Base-by-base conservation (phyloP, 1,284 basidiomycete species). In the Mycena sp. region DNA sequence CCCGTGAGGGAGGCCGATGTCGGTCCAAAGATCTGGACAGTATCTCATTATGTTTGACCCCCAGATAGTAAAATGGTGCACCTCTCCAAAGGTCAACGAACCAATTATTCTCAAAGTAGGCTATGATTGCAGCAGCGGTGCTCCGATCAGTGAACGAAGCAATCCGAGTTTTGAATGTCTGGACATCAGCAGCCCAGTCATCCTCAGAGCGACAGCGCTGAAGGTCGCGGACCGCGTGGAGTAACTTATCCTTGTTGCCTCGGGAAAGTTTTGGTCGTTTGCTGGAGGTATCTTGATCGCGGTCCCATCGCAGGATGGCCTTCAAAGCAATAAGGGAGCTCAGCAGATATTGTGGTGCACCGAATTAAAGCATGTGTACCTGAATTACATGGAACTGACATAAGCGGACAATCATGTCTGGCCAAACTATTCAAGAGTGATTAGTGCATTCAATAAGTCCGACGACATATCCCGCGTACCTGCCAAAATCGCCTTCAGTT, bases 301-400 rank as follows among this genome's bases (percentile, higher is more conserved):
- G 57, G n/a, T 54, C 59, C 58, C 58, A 61, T 23, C 53, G 26
- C 5, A 61, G 12, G 29, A 61, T 56, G 6, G 59, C 59, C 59
- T 61, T 14, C 1, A n/a, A 1, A 25, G 4, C 4, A 12, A 3
- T 25, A 25, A 28, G 28, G 7, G 25, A 52, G 7, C 25, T 14
- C 14, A 17, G 16, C 2, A 16, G 21, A 32, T 12, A 32, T 12
- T 4, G 12, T 6, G 6, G 23, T 35, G 2, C 19, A 6, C 29
- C n/a, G 21, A 14, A 6, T 26, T 23, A 32, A 10, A 26, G 14
- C 43, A 10, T 1, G 21, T 16, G 23, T 11, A 64, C 63, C 58
- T 64, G 63, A 11, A 64, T 60, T 14, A 64, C 63, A 35, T 64
- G 63, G 19, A 64, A 64, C 21, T 64, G 63, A 25, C 63, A 64